Evolutionary conservation across 371 early-diverging fungal genomes (phyloP).

Genomic region (Mucor circinelloides): DNA sequence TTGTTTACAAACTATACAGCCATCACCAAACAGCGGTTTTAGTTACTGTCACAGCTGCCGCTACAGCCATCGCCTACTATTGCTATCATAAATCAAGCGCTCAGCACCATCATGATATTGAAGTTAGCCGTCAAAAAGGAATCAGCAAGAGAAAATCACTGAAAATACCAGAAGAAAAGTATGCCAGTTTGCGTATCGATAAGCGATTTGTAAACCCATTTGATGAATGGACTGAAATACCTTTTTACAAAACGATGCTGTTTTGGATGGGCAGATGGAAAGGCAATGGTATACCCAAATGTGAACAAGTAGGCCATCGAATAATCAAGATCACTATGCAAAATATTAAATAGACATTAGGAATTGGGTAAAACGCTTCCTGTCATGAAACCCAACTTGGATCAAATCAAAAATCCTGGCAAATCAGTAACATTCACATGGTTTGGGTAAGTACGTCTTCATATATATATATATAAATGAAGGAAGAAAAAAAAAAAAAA

Average conservation of each 20-base stretch:
- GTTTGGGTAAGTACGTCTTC: slow-evolving; percentile 51
- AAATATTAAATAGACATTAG: slow-evolving; percentile 10
- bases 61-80: slow-evolving; percentile 11
- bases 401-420: background rate
- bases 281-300: slow-evolving; percentile 27
- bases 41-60: slow-evolving; percentile 1
- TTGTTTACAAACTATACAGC: background rate
- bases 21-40: background rate
- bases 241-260: slow-evolving; percentile 25
- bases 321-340: background rate
- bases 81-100: background rate
- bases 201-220: slow-evolving; percentile 25
- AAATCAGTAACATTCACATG: slow-evolving; percentile 49
- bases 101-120: slow-evolving; percentile 1
- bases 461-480: background rate
- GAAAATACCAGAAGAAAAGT: slow-evolving; percentile 21
- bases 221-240: slow-evolving; percentile 28
- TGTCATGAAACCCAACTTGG: slow-evolving; percentile 44
- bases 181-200: slow-evolving; percentile 22
- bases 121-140: slow-evolving; percentile 1
- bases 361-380: slow-evolving; percentile 48
- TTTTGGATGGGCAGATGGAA: slow-evolving; percentile 28
- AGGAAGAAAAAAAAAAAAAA: background rate
- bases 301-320: slow-evolving; percentile 4
- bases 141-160: slow-evolving; percentile 19